phyloP scores from a whole-genome alignment of 2,329 filamentous ascomycete genomes.

The Acephala macrosclerotiorum region DNA sequence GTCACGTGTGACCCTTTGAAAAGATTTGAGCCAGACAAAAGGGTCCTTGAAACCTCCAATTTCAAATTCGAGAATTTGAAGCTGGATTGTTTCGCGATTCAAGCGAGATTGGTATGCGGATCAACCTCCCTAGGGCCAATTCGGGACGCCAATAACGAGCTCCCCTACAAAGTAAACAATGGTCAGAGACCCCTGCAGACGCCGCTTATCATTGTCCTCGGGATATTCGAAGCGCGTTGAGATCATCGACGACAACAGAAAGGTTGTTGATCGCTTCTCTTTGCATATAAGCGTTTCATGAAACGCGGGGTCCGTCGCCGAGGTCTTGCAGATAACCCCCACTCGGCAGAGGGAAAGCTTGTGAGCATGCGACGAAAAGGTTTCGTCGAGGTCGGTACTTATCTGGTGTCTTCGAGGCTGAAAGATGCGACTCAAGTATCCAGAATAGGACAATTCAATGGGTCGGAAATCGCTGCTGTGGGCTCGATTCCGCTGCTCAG shows the following conservation, averaged over 20 bases:
- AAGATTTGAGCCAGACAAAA: not conserved
- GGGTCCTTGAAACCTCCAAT: not conserved
- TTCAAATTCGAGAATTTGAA: not conserved
- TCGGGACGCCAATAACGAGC: not conserved
- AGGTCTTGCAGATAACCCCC: not conserved
- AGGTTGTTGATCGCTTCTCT: slow-evolving; percentile 2
- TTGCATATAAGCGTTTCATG: not conserved
- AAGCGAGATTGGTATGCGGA: not conserved
- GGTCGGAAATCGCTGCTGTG: too few relatives aligned
- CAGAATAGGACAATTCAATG: too few relatives aligned
- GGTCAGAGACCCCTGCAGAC: not conserved
- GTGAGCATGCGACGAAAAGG: not conserved
- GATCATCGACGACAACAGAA: not conserved
- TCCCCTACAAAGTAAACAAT: too few relatives aligned
- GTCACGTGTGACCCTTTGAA: not conserved
- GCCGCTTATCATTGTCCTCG: not conserved
- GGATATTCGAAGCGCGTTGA: not conserved
- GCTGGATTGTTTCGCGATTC: not conserved
- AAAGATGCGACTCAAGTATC: too few relatives aligned
- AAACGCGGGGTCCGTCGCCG: not conserved
- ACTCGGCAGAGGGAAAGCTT: not conserved
- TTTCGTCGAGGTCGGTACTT: too few relatives aligned
- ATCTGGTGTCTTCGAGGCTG: too few relatives aligned
- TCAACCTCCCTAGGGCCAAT: not conserved
- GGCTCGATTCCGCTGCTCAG: too few relatives aligned